Conservation (phyloP, 306 rosid species). For the Cucurbita argyrosperma region DNA sequence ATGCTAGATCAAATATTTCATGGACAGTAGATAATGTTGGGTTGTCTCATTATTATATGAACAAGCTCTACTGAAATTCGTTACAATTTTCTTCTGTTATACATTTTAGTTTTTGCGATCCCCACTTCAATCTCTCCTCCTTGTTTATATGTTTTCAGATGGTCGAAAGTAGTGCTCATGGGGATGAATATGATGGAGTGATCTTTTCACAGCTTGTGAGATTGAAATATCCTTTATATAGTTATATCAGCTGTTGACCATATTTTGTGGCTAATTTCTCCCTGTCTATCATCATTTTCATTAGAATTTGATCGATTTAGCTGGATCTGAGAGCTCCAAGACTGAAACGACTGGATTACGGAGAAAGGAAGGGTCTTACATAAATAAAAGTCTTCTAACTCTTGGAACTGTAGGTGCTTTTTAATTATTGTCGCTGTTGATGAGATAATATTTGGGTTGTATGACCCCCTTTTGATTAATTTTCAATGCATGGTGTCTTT, state of each 20-base stretch:
- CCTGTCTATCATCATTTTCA: background rate
- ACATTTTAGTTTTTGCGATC: background rate
- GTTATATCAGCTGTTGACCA: background rate
- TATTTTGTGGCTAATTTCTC: background rate
- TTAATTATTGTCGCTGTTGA: background rate
- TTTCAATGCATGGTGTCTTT: background rate
- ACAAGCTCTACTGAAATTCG: background rate
- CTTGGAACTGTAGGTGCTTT: conserved; percentile 87
- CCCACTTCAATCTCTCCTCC: background rate
- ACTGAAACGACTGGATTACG: conserved; percentile 95
- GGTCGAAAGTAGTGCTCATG: conserved; percentile 93
- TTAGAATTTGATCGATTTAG: conserved; percentile 93
- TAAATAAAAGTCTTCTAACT: conserved; percentile 93
- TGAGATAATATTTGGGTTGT: background rate
- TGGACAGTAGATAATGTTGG: background rate
- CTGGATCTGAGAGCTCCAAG: conserved; percentile 99
- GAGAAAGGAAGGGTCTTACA: conserved; percentile 98
- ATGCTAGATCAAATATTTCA: background rate
- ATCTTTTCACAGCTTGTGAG: conserved; percentile 98
- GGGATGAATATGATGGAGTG: conserved; percentile 98
- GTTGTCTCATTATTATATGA: background rate
- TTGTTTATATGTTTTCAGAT: conserved; percentile 48
- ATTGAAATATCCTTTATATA: background rate
- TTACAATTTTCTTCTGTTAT: background rate
- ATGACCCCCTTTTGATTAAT: background rate